phyloP scores from a whole-genome alignment of 345 rosid genomes.

The Stellera chamaejasme region DNA sequence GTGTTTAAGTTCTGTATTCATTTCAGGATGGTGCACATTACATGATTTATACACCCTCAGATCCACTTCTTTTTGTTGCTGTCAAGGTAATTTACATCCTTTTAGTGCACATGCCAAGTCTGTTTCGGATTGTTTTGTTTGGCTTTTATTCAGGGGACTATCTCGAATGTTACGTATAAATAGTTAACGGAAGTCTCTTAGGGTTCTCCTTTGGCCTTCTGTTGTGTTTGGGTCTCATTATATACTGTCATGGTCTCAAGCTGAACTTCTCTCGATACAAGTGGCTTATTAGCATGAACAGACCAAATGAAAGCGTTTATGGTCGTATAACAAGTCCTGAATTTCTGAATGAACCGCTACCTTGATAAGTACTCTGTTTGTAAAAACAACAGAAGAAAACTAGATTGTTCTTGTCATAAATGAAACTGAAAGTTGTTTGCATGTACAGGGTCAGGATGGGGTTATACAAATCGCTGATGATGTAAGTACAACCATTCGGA shows the following conservation, averaged over 20 bases:
- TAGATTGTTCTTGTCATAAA: constrained; percentile 6
- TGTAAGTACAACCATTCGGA: constrained; percentile 38
- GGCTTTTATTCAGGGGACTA: neutral
- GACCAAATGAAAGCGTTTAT: neutral
- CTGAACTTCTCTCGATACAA: too few relatives aligned
- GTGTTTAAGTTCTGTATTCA: neutral
- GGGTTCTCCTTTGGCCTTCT: too few relatives aligned
- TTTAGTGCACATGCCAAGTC: too few relatives aligned
- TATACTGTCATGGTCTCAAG: too few relatives aligned
- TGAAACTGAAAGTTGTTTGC: constrained; percentile 13
- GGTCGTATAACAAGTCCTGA: too few relatives aligned
- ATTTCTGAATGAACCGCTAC: neutral
- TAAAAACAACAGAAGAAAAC: neutral
- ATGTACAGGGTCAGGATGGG: constrained; percentile 71
- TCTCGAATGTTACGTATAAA: neutral
- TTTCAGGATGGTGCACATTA: constrained; percentile 89
- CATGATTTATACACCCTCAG: constrained; percentile 80
- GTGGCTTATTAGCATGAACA: too few relatives aligned
- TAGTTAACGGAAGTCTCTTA: too few relatives aligned
- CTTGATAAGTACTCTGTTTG: neutral
- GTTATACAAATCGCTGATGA: constrained; percentile 81
- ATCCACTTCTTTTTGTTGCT: constrained; percentile 88
- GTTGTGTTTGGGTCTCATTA: too few relatives aligned
- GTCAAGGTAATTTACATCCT: constrained; percentile 44
- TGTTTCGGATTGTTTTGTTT: neutral